Conservation (phyloP, 2,329 filamentous ascomycete species). For the Fusarium veterinarium region DNA sequence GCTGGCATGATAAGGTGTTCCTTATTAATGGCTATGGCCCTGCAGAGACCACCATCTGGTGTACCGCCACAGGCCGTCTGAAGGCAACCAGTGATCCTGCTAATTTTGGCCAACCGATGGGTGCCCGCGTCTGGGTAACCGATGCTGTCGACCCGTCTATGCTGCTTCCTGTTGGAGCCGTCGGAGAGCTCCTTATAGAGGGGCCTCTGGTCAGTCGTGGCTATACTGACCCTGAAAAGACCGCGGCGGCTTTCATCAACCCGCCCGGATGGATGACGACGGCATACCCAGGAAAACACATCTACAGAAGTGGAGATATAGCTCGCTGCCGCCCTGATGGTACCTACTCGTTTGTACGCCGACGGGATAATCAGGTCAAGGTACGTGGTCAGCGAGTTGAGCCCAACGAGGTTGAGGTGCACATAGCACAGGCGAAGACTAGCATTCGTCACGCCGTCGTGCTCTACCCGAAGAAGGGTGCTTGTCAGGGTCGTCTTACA, state of each 20-base stretch:
- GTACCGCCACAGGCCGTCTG: neutral
- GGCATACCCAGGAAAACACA: neutral
- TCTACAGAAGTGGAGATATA: neutral
- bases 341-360: conserved; percentile 30
- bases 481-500: neutral
- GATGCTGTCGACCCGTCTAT: neutral
- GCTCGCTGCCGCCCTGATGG: neutral
- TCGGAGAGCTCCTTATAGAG: neutral
- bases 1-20: neutral
- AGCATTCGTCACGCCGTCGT: neutral
- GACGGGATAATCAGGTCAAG: conserved; percentile 46
- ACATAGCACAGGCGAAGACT: neutral
- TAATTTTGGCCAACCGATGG: neutral
- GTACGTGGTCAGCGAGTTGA: conserved; percentile 41
- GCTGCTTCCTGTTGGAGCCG: neutral
- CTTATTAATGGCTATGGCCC: neutral
- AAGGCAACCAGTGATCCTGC: neutral
- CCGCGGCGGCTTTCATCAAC: neutral
- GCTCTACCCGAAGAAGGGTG: neutral
- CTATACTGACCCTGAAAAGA: neutral
- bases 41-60: neutral
- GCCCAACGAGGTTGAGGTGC: conserved; percentile 9
- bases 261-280: neutral
- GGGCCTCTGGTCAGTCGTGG: neutral
- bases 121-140: neutral